Conservation (phyloP, 148 eudicot genomes). For the Cornus kousa region DNA sequence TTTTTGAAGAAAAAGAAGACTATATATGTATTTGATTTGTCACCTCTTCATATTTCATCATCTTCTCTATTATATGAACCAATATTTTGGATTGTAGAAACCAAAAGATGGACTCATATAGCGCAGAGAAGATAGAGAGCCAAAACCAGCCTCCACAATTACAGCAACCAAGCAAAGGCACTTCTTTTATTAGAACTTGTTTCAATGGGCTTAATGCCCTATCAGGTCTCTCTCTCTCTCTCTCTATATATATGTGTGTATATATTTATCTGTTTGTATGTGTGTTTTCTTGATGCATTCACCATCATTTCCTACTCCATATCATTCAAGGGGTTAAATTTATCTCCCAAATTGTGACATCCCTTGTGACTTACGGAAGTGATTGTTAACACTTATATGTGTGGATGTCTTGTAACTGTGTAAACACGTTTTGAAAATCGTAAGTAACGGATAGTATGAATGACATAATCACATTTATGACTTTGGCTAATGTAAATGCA, state of each 20-base stretch:
- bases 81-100: not conserved
- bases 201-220: constrained; percentile 58
- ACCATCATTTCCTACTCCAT: too few species aligned
- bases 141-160: constrained; percentile 17
- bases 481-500: not conserved
- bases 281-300: too few species aligned
- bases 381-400: too few species aligned
- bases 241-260: too few species aligned
- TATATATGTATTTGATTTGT: too few species aligned
- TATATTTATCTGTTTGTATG: not conserved
- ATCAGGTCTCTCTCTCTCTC: constrained; percentile 29
- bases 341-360: not conserved
- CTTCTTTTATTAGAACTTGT: constrained; percentile 43
- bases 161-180: constrained; percentile 26
- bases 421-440: too few species aligned
- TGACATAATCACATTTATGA: not conserved
- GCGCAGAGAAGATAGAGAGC: constrained; percentile 15
- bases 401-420: too few species aligned
- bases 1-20: too few species aligned
- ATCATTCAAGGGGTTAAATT: too few species aligned
- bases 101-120: constrained; percentile 8
- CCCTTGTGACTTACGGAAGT: too few species aligned
- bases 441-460: too few species aligned
- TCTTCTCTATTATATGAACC: not conserved
- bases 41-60: not conserved